Base-by-base conservation (phyloP, 2,329 filamentous ascomycete species). In the Penicillium sclerotigenum region DNA sequence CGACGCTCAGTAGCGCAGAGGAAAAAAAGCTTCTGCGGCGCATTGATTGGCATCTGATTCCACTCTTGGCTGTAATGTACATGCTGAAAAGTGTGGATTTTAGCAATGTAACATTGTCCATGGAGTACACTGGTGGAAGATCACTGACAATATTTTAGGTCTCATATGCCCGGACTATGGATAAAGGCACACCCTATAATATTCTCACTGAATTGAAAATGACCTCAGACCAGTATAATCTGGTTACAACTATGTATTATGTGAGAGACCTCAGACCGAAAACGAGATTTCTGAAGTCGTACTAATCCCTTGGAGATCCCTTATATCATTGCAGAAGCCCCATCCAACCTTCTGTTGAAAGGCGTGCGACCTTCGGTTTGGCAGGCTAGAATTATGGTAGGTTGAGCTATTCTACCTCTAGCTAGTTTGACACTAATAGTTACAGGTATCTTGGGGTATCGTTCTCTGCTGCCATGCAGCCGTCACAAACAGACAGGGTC, bases 401-500 rank as follows among this genome's bases (percentile, higher is more conserved):
- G 8, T 24, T 24, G 4, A 41, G 5, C 20, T 16, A 24, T 41
- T 24, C 13, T 14, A 16, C 20, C 22, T 41, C 22, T 41, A 5
- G 4, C 7, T 41, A 1, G 1, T 9, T 24, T 3, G 14, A 3
- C 3, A 24, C 38, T 41, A 10, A 41, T 14, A 24, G 4, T 5
- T 24, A n/a, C 7, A 41, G 38, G 18, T 41, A 16, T 41, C 38
- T 26, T 87, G 84, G 84, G 84, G 84, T 2, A 49, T 77, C 0
- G 77, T 82, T 1, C 74, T 88, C 2, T 75, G 79, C 42, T 84
- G 83, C 67, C 84, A 87, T 68, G 84, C 85, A 0, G 83, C 80
- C 0, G 81, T 82, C 2, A 74, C 78, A 47, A 81, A 83, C 65
- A 88, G 84, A 62, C 75, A 76, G 0, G 81, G 84, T 2, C 81